These are phyloP conservation scores for Eimeria tenella DNA, from an alignment of 169 alveolate genomes.

Conservation along the genomic window DNA sequence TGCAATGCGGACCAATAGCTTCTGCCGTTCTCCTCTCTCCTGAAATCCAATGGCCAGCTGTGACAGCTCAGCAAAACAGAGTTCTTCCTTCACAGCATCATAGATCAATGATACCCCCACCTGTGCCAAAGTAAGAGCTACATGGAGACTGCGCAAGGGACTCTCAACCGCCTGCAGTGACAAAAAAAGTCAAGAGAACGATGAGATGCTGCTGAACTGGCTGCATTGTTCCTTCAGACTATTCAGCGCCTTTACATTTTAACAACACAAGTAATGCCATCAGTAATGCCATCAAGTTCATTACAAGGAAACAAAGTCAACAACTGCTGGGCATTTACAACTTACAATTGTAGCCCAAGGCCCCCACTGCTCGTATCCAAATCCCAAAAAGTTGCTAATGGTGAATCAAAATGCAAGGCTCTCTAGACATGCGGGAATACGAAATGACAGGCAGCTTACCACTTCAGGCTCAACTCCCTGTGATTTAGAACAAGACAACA, in stretches of 20 bases:
- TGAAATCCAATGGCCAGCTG: slow-evolving; percentile 85
- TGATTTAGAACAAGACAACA: background rate
- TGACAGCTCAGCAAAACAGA: slow-evolving; percentile 88
- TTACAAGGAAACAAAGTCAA: no score
- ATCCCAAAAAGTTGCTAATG: no score
- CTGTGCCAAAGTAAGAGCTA: slow-evolving; percentile 79
- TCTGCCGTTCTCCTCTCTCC: slow-evolving; percentile 89
- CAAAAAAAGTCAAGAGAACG: background rate
- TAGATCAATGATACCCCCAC: slow-evolving; percentile 89
- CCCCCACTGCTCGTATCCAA: no score
- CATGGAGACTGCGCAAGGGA: slow-evolving; percentile 65
- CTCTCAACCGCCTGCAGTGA: slow-evolving; percentile 48
- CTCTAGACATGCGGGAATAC: background rate
- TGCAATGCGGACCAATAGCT: slow-evolving; percentile 86
- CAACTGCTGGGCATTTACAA: no score
- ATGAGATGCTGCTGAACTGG: background rate
- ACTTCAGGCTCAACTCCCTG: slow-evolving; percentile 29
- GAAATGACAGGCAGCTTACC: slow-evolving; percentile 22
- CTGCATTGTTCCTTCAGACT: no score
- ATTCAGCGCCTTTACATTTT: background rate
- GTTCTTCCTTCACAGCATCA: slow-evolving; percentile 88
- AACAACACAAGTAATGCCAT: background rate
- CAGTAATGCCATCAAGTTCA: no score
- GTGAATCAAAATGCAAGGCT: no score
- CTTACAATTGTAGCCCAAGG: no score